phyloP scores from a whole-genome alignment of 768 basidiomycete species.

The Grammothele lineata region DNA sequence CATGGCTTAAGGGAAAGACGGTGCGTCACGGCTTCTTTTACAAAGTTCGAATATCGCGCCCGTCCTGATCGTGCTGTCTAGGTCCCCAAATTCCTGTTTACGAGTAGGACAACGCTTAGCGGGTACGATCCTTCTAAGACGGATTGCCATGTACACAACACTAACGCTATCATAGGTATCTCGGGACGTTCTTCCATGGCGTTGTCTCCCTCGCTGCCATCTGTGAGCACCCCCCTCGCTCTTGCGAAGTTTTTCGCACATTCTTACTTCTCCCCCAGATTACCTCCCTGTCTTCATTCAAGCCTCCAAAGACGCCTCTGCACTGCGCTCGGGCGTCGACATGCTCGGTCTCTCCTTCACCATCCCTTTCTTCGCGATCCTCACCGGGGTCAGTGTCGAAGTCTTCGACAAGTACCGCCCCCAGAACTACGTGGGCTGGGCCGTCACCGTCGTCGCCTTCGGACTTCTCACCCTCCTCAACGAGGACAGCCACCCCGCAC shows the following conservation, averaged over 20 bases:
- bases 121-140: no score
- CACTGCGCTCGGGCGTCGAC: constrained; percentile 21
- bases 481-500: constrained; percentile 9
- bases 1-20: constrained; percentile 21
- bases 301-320: constrained; percentile 33
- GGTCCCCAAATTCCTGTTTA: constrained; percentile 11
- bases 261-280: constrained; percentile 32
- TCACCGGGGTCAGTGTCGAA: constrained; percentile 34
- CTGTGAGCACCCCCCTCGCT: constrained; percentile 1
- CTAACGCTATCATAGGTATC: no score
- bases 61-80: no score
- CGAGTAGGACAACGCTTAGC: constrained; percentile 8
- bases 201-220: constrained; percentile 9
- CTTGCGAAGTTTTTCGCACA: no score
- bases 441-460: constrained; percentile 28
- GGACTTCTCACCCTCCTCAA: constrained; percentile 30
- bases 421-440: constrained; percentile 34
- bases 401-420: constrained; percentile 33
- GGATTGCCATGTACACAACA: no score
- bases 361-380: constrained; percentile 35
- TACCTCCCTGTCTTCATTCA: constrained; percentile 38
- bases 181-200: constrained; percentile 11
- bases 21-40: constrained; percentile 11
- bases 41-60: no score
- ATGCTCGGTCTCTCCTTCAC: constrained; percentile 26